Conservation (phyloP, 2,329 filamentous ascomycete species). For the Pyricularia pennisetigena region DNA sequence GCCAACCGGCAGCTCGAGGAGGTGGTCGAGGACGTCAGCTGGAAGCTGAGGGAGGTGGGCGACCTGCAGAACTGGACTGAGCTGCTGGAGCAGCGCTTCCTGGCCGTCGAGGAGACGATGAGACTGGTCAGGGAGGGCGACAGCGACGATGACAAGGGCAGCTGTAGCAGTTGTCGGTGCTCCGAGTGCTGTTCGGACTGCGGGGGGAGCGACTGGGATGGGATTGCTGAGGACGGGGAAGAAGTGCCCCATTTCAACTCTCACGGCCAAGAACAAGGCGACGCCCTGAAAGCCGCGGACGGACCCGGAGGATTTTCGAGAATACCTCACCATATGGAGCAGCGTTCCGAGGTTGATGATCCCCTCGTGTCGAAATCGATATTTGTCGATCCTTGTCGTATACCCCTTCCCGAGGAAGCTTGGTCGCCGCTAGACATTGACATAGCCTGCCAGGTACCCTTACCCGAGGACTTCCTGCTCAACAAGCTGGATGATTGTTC, state of each 20-base stretch:
- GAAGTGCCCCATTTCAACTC: neutral
- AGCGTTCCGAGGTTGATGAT: neutral
- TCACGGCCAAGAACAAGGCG: neutral
- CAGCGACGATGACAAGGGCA: conserved; percentile 10
- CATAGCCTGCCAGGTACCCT: neutral
- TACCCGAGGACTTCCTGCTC: neutral
- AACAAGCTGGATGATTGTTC: neutral
- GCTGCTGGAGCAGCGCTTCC: conserved; percentile 60
- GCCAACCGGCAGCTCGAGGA: conserved; percentile 58
- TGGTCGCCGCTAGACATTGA: neutral
- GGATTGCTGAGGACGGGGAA: conserved; percentile 11
- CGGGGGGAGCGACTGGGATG: conserved; percentile 12
- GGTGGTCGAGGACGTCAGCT: conserved; percentile 51
- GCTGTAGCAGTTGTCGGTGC: conserved; percentile 17
- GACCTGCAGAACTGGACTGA: conserved; percentile 85
- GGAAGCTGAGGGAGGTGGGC: conserved; percentile 65
- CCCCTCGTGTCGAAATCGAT: neutral
- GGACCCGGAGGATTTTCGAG: neutral
- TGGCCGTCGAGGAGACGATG: conserved; percentile 56
- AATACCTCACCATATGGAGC: neutral
- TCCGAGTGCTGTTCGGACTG: conserved; percentile 12
- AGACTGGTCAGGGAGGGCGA: conserved; percentile 35
- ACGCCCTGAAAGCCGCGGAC: neutral
- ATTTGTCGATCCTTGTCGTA: neutral
- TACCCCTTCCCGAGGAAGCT: neutral